Evolutionary conservation across 768 basidiomycete species (phyloP), one percentile per base, ranked within the genome.

Genomic region (Pleurotus salmoneostramineus): DNA sequence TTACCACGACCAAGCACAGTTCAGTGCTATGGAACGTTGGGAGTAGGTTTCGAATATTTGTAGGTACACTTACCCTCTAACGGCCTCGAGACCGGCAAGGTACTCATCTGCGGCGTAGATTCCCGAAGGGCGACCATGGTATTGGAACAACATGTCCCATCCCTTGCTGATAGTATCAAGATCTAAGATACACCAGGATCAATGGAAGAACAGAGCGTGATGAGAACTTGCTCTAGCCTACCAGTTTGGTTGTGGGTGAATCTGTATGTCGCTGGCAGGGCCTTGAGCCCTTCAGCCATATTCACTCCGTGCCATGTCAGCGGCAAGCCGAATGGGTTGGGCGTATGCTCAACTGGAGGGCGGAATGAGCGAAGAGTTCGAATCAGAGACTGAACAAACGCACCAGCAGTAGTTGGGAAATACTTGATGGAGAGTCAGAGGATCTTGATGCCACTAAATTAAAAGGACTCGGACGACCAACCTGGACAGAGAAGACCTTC

Each of bases 221-320:
- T 31, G 21, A 3, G 33, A 32, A 6, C 50, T 5, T 35, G 7
- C 11, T 56, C 33, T 27, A 27, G 21, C 21, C 21, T 56, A 82
- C 82, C 80, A n/a, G 79, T 77, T 60, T 81, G 76, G 62, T 83
- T 83, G 59, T 82, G 79, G 2, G 80, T 81, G 64, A 82, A 83
- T 17, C 82, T 75, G 58, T 78, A 82, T 0, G 80, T 78, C 5
- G 81, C 73, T 12, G 81, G 80, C 4, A 81, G 66, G 1, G 82
- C 81, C 65, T 84, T 83, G 34, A 83, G 68, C 2, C 80, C 81
- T 64, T 83, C 82, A 3, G 81, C 80, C 73, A 84, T 74, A 62
- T 83, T 83, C 52, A 83, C 82, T 15, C 79, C 82, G 61, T 83
- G 82, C 82, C 81, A 83, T n/a, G 75, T 74, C 58, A 75, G 59